phyloP scores from a whole-genome alignment of 257 asterid genomes.

The Datura wrightii region DNA sequence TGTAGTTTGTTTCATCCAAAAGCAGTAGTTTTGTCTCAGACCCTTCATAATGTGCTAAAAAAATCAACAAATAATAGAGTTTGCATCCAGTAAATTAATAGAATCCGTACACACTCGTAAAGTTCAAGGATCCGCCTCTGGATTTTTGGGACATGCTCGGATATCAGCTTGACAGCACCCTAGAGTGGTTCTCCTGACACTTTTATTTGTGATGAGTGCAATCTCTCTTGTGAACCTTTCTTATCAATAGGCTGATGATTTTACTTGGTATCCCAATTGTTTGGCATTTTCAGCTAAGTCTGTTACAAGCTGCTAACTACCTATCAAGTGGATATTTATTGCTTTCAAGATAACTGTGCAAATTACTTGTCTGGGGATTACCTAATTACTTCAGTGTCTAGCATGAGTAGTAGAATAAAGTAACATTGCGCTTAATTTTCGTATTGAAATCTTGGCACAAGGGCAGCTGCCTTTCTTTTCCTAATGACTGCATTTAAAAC shows the following conservation, averaged over 20 bases:
- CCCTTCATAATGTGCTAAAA: too few species aligned
- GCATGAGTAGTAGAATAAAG: slow-evolving; percentile 6
- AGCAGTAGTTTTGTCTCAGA: too few species aligned
- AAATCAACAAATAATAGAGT: not conserved
- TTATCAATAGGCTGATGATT: not conserved
- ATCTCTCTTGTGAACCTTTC: slow-evolving; percentile 5
- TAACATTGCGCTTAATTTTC: not conserved
- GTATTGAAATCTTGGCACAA: not conserved
- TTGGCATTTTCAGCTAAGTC: not conserved
- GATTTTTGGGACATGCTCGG: not conserved
- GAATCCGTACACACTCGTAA: not conserved
- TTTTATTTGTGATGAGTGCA: not conserved
- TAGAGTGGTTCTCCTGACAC: not conserved
- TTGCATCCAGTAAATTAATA: not conserved
- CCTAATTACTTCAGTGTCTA: not conserved
- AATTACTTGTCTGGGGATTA: not conserved
- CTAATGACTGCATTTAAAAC: not conserved
- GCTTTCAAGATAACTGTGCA: not conserved
- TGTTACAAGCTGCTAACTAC: not conserved
- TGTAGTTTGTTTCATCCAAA: too few species aligned
- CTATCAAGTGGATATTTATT: not conserved
- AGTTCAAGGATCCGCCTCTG: too few species aligned
- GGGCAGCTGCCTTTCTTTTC: not conserved
- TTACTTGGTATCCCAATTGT: not conserved
- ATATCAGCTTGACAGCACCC: not conserved